phyloP scores from a whole-genome alignment of 1,284 basidiomycete species.

The Melampsora abietis-canadensis region DNA sequence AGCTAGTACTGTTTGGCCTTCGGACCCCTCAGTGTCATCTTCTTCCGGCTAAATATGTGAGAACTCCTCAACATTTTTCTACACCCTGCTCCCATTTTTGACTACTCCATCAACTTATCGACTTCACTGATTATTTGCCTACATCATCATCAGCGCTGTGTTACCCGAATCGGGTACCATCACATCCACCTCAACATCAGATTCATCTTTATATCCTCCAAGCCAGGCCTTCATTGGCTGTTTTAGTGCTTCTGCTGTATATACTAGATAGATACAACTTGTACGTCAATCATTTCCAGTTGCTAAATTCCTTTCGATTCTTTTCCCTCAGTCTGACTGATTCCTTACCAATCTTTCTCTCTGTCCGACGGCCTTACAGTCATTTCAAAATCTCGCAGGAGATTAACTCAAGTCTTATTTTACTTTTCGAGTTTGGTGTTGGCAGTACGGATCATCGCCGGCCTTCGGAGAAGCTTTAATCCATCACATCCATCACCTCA shows the following conservation, averaged over 20 bases:
- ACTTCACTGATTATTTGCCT: neutral
- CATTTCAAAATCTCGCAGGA: neutral
- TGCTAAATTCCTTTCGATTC: neutral
- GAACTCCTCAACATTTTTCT: too few relatives aligned
- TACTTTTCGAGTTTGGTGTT: neutral
- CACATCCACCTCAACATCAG: neutral
- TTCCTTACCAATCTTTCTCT: neutral
- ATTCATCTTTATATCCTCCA: conserved; percentile 3
- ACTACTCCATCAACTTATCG: too few relatives aligned
- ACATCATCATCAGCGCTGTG: neutral
- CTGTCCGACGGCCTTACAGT: neutral
- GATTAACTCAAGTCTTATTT: neutral
- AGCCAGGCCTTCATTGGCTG: conserved; percentile 22
- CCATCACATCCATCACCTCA: neutral
- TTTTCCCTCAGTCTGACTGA: too few relatives aligned
- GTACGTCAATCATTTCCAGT: neutral
- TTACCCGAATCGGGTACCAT: neutral
- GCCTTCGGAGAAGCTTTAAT: neutral
- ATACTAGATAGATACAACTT: neutral
- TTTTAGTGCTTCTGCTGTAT: conserved; percentile 10
- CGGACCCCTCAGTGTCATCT: too few relatives aligned
- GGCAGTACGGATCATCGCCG: neutral
- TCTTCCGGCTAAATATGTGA: too few relatives aligned
- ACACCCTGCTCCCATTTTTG: too few relatives aligned
- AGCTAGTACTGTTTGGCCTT: too few relatives aligned